Conservation (phyloP, 345 rosid genomes). For the Luvunga scandens region DNA sequence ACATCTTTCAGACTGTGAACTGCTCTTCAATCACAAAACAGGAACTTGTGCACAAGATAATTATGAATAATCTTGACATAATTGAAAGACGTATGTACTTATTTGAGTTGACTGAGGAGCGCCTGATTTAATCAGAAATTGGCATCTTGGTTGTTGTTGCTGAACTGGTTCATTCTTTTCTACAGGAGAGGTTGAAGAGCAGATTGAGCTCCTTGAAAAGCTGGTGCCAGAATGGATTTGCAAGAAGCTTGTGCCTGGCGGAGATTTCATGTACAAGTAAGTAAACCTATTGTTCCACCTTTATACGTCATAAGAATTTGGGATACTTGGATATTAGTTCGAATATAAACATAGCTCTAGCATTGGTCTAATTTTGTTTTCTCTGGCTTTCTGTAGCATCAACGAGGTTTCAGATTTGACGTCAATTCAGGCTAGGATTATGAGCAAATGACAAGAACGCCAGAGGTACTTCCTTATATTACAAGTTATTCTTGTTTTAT, state of each 20-base stretch:
- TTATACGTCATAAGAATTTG: neutral
- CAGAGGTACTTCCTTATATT: too few species aligned
- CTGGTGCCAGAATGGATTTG: constrained; percentile 51
- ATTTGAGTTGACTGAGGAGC: neutral
- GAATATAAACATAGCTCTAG: too few species aligned
- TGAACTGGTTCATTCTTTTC: constrained; percentile 1
- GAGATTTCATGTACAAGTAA: constrained; percentile 43
- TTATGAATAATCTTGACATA: constrained; percentile 35
- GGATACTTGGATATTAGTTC: neutral
- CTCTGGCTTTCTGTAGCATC: constrained; percentile 28
- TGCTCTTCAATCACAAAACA: constrained; percentile 44
- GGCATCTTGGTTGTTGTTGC: neutral
- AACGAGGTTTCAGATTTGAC: constrained; percentile 25
- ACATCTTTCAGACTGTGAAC: constrained; percentile 32
- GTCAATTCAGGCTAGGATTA: constrained; percentile 22
- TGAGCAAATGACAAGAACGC: too few species aligned
- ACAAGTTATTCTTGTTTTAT: too few species aligned
- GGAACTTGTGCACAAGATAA: constrained; percentile 53
- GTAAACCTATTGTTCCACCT: neutral
- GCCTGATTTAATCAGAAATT: neutral
- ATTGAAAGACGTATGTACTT: constrained; percentile 36
- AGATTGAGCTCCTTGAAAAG: constrained; percentile 46
- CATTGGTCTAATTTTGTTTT: neutral
- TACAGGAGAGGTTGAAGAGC: constrained; percentile 55
- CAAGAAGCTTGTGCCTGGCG: constrained; percentile 30